Percentiles rank a stretch among this genome's conserved stretches.
These are phyloP conservation scores for Hygrophorus russula DNA, from an alignment of 768 basidiomycete genomes.

Conservation along the genomic window DNA sequence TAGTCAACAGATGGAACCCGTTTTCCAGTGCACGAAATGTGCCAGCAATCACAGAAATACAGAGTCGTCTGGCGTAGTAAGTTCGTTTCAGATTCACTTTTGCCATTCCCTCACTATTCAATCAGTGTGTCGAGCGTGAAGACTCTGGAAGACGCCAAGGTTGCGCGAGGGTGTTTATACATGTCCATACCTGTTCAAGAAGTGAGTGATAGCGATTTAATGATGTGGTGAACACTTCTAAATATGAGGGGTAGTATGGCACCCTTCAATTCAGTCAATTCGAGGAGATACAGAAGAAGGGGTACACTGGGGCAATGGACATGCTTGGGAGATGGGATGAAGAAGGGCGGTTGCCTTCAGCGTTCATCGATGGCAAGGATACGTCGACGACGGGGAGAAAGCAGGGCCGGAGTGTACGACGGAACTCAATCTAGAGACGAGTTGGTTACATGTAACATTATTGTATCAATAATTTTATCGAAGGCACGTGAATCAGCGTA, in stretches of 20 bases:
- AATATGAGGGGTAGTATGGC: constrained; percentile 41
- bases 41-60: constrained; percentile 88
- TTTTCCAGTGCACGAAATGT: constrained; percentile 69
- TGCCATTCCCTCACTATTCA: constrained; percentile 6
- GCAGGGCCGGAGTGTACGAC: constrained; percentile 66
- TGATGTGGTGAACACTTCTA: not conserved
- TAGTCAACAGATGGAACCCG: constrained; percentile 89
- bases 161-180: constrained; percentile 79
- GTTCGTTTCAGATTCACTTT: constrained; percentile 19
- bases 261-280: constrained; percentile 87
- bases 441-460: not conserved
- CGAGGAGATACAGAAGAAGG: constrained; percentile 78
- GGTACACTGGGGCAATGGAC: constrained; percentile 61
- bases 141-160: constrained; percentile 93
- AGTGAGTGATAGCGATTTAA: constrained; percentile 27
- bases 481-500: too few relatives aligned
- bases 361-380: constrained; percentile 50
- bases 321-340: constrained; percentile 71
- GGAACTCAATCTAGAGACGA: constrained; percentile 54
- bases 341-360: constrained; percentile 74
- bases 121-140: constrained; percentile 88
- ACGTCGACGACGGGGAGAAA: constrained; percentile 36
- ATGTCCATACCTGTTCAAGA: constrained; percentile 93
- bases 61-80: constrained; percentile 90
- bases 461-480: too few relatives aligned